Evolutionary conservation across 192 early-diverging fungal species (phyloP).

Genomic region (Umbelopsis vinacea): DNA sequence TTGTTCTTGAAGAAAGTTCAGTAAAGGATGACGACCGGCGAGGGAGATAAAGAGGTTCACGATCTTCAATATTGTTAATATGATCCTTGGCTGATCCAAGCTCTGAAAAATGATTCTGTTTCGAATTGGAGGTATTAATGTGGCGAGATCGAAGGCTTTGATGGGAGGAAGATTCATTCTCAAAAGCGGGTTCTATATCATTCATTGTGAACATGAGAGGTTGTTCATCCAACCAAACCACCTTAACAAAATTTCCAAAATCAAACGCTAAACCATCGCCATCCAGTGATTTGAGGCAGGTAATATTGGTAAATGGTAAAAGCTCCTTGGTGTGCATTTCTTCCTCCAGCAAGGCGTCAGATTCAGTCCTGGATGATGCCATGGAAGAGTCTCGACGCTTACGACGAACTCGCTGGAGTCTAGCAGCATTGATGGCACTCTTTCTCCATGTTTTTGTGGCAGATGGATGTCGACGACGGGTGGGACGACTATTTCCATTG

Average conservation of each 20-base stretch:
- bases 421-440: not conserved
- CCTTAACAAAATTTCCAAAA: constrained; percentile 43
- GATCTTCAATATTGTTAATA: not conserved
- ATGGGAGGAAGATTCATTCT: not conserved
- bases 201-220: not conserved
- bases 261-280: constrained; percentile 38
- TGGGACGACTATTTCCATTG: not conserved
- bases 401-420: not conserved
- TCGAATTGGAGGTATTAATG: no score
- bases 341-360: not conserved
- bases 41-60: not conserved
- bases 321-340: constrained; percentile 23
- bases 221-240: constrained; percentile 24
- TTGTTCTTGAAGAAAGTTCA: not conserved
- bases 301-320: constrained; percentile 34
- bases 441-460: not conserved
- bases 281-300: constrained; percentile 30
- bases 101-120: no score
- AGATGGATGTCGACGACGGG: not conserved
- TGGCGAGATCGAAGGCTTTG: not conserved
- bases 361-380: not conserved
- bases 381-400: not conserved
- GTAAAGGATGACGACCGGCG: not conserved
- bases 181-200: not conserved
- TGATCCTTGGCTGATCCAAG: no score